Conservation (phyloP, 495 filamentous ascomycete genomes). For the Talaromyces wortmannii region DNA sequence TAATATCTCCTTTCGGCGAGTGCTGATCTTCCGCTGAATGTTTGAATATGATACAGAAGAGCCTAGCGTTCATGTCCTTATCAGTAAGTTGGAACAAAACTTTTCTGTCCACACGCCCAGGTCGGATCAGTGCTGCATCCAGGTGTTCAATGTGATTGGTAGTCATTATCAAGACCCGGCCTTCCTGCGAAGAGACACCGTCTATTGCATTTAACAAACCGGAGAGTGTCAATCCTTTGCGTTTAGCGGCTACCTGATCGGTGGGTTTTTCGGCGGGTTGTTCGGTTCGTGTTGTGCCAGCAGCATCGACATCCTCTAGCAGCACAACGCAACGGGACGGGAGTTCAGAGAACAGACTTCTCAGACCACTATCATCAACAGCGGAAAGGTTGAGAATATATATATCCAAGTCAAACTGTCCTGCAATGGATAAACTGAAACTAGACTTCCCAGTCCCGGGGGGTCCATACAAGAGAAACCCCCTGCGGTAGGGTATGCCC, state of each 20-base stretch:
- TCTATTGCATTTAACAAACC: slow-evolving; percentile 65
- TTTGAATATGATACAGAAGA: no score
- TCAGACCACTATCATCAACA: slow-evolving; percentile 23
- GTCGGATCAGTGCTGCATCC: slow-evolving; percentile 59
- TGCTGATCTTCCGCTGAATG: no score
- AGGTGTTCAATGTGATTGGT: slow-evolving; percentile 61
- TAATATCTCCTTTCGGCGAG: no score
- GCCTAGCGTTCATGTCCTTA: no score
- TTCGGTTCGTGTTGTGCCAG: slow-evolving; percentile 30
- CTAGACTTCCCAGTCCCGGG: slow-evolving; percentile 67
- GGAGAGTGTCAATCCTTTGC: slow-evolving; percentile 33
- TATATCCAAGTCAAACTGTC: slow-evolving; percentile 52
- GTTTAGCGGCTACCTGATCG: no score
- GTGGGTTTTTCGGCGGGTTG: no score
- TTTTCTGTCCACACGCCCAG: no score
- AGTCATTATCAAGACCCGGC: slow-evolving; percentile 64
- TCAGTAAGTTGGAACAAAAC: no score
- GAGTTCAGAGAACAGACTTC: slow-evolving; percentile 41
- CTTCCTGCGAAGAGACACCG: slow-evolving; percentile 59
- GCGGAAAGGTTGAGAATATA: slow-evolving; percentile 37
- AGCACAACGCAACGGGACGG: slow-evolving; percentile 55
- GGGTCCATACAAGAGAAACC: slow-evolving; percentile 58
- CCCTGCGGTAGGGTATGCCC: slow-evolving; percentile 57
- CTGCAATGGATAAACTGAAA: slow-evolving; percentile 54
- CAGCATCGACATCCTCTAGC: slow-evolving; percentile 59